These are phyloP conservation scores for Hyaloperonospora arabidopsidis DNA, from an alignment of 352 stramenopile genomes.

Conservation along the genomic window DNA sequence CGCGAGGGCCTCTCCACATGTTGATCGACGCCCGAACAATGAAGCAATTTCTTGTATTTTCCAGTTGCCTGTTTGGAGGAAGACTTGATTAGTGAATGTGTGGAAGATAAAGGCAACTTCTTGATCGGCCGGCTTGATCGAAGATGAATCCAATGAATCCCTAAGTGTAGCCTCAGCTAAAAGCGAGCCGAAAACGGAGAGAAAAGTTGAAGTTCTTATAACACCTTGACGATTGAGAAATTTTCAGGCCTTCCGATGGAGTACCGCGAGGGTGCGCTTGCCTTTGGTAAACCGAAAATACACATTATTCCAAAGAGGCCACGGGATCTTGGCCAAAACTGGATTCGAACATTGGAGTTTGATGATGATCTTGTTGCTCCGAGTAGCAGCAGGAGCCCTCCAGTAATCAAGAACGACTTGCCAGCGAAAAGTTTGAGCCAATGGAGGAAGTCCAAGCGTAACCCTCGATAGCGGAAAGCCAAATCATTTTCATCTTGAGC, in stretches of 20 bases:
- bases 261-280: neutral
- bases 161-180: neutral
- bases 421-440: neutral
- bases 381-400: neutral
- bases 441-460: slow-evolving; percentile 7
- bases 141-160: neutral
- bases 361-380: slow-evolving; percentile 6
- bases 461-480: neutral
- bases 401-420: neutral
- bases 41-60: too few species aligned
- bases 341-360: slow-evolving; percentile 3
- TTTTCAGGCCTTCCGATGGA: neutral
- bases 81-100: too few species aligned
- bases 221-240: slow-evolving; percentile 1
- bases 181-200: neutral
- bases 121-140: neutral
- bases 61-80: too few species aligned
- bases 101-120: too few species aligned
- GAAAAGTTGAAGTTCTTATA: neutral
- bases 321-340: slow-evolving; percentile 2
- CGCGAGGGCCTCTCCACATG: too few species aligned
- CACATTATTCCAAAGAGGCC: slow-evolving; percentile 4
- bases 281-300: neutral
- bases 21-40: too few species aligned
- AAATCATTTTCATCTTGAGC: neutral